Evolutionary conservation across 2,329 filamentous ascomycete species (phyloP).

Genomic region (Fusarium veterinarium): DNA sequence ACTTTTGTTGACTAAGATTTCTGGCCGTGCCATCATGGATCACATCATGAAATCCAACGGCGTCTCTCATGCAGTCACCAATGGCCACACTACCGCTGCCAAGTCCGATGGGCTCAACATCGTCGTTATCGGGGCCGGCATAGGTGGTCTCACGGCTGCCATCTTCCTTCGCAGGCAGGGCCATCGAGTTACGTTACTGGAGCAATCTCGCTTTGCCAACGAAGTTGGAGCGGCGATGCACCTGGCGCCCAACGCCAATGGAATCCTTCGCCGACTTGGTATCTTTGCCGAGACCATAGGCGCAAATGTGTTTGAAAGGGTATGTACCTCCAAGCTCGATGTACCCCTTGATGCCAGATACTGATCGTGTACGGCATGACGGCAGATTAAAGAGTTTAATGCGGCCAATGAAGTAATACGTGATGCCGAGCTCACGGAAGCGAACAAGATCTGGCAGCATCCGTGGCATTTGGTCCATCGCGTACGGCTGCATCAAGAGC

Average conservation of each 20-base stretch:
- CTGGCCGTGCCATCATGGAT: no score
- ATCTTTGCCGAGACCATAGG: slow-evolving; percentile 53
- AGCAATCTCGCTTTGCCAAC: slow-evolving; percentile 57
- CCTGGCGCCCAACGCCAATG: slow-evolving; percentile 70
- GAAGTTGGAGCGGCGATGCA: slow-evolving; percentile 72
- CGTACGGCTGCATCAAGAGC: slow-evolving; percentile 59
- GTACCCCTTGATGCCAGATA: accelerated
- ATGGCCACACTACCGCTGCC: background rate
- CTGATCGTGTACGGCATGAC: accelerated
- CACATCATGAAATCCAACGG: background rate
- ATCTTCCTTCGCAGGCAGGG: slow-evolving; percentile 62
- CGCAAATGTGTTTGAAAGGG: slow-evolving; percentile 46
- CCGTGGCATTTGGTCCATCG: slow-evolving; percentile 64
- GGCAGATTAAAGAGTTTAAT: slow-evolving; percentile 49
- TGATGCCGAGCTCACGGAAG: slow-evolving; percentile 48
- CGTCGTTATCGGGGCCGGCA: slow-evolving; percentile 49
- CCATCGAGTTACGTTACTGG: slow-evolving; percentile 51
- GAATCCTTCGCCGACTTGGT: slow-evolving; percentile 60
- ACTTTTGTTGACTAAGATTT: accelerated
- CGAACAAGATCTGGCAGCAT: slow-evolving; percentile 59
- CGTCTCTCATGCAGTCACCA: accelerated
- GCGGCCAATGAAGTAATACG: slow-evolving; percentile 51
- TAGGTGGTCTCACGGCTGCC: slow-evolving; percentile 60
- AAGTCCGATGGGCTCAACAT: slow-evolving; percentile 6
- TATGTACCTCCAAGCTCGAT: background rate